Evolutionary conservation across 2,329 filamentous ascomycete genomes (phyloP).

Genomic region (Coniochaeta pulveracea): DNA sequence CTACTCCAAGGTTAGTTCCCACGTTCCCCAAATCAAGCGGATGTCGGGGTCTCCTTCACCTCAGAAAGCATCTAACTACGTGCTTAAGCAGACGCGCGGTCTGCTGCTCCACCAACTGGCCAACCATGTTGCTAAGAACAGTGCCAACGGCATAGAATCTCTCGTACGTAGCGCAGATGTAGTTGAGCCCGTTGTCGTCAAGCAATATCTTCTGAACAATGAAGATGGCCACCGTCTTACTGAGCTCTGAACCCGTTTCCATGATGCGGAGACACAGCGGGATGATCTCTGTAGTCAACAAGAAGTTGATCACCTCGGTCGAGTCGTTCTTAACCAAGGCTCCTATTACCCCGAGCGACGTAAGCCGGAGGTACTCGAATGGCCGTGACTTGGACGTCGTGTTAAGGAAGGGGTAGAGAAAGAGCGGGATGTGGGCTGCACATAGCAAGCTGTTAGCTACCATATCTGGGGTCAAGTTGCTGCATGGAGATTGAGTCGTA

Average conservation of each 20-base stretch:
- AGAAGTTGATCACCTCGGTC: constrained; percentile 96
- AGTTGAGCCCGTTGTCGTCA: constrained; percentile 91
- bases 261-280: constrained; percentile 95
- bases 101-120: constrained; percentile 93
- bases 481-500: constrained; percentile 30
- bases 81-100: constrained; percentile 94
- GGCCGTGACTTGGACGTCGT: constrained; percentile 96
- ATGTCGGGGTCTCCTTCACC: no score
- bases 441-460: constrained; percentile 7
- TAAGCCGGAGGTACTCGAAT: constrained; percentile 94
- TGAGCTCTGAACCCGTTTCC: constrained; percentile 96
- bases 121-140: constrained; percentile 97
- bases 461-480: background rate
- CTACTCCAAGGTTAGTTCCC: constrained; percentile 33
- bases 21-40: no score
- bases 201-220: constrained; percentile 98
- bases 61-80: constrained; percentile 90
- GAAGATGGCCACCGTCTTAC: constrained; percentile 98
- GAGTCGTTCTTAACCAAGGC: constrained; percentile 98
- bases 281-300: constrained; percentile 96
- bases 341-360: constrained; percentile 90
- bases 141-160: constrained; percentile 97
- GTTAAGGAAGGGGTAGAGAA: constrained; percentile 96
- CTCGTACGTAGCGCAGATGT: constrained; percentile 98
- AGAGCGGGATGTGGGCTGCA: constrained; percentile 88